These are phyloP conservation scores for Metschnikowia borealis DNA, from an alignment of 805 yeast species.

Conservation along the genomic window DNA sequence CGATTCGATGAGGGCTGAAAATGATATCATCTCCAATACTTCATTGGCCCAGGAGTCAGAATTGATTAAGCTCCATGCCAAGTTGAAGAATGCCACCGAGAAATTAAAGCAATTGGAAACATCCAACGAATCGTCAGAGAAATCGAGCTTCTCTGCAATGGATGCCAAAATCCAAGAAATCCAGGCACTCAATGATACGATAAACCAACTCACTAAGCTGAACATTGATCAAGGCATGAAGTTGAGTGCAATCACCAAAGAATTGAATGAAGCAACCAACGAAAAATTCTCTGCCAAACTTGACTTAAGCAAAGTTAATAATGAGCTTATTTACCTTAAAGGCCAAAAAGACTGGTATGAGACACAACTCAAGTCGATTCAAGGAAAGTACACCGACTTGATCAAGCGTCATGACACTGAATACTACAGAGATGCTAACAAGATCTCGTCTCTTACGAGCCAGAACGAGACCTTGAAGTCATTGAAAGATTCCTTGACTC, in stretches of 20 bases:
- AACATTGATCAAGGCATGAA: conserved; percentile 36
- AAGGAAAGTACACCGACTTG: conserved; percentile 33
- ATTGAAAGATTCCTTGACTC: conserved; percentile 22
- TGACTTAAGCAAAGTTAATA: conserved; percentile 30
- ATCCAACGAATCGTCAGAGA: conserved; percentile 11
- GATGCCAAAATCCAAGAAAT: conserved; percentile 23
- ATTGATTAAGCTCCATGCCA: conserved; percentile 9
- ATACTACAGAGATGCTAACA: conserved; percentile 25
- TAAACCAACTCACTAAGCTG: conserved; percentile 27
- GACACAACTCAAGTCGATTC: conserved; percentile 32
- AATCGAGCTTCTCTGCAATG: background rate
- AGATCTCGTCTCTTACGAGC: conserved; percentile 23
- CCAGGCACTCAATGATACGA: conserved; percentile 24
- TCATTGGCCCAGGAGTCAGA: conserved; percentile 4
- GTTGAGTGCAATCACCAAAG: conserved; percentile 32
- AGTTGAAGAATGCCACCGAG: conserved; percentile 15
- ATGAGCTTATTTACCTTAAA: conserved; percentile 30
- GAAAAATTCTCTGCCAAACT: conserved; percentile 35
- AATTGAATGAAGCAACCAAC: conserved; percentile 34
- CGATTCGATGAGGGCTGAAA: conserved; percentile 16
- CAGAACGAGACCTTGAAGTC: conserved; percentile 31
- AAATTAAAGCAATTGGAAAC: conserved; percentile 18
- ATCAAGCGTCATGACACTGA: conserved; percentile 39
- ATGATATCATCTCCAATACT: conserved; percentile 12
- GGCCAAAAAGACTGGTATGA: conserved; percentile 41